Percentiles rank a stretch among this genome's conserved stretches.
Evolutionary conservation across 371 early-diverging fungal species (phyloP).

Genomic region (Mucor saturninus): DNA sequence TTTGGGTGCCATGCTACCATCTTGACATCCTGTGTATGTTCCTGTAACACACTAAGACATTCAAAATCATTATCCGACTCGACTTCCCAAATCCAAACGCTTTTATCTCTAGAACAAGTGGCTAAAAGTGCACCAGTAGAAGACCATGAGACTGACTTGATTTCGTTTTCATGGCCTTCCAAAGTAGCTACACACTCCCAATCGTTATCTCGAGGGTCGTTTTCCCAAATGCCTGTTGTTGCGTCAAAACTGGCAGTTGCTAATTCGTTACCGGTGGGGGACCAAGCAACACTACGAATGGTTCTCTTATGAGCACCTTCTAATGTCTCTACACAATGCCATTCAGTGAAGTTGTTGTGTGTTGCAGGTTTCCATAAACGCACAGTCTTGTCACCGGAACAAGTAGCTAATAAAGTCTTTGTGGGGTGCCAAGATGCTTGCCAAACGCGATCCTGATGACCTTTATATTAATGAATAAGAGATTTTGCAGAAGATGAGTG

Average conservation of each 20-base stretch:
- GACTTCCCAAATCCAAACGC: conserved; percentile 98
- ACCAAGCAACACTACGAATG: conserved; percentile 88
- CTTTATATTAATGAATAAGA: conserved; percentile 37
- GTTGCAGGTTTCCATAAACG: conserved; percentile 76
- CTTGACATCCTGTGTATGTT: conserved; percentile 97
- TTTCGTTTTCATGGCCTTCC: conserved; percentile 99
- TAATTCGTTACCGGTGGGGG: conserved; percentile 74
- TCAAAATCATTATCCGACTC: conserved; percentile 89
- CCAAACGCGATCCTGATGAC: conserved; percentile 93
- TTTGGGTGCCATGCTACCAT: conserved; percentile 92
- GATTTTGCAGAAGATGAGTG: neutral
- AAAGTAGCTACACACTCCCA: conserved; percentile 93
- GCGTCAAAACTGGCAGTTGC: conserved; percentile 96
- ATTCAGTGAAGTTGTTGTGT: conserved; percentile 49
- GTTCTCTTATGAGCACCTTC: conserved; percentile 91
- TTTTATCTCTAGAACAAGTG: conserved; percentile 94
- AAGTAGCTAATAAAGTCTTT: conserved; percentile 75
- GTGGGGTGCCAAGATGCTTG: conserved; percentile 88
- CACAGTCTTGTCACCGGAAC: conserved; percentile 88
- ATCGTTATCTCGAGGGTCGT: conserved; percentile 53
- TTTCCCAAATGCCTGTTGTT: conserved; percentile 91
- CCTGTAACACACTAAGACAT: conserved; percentile 92
- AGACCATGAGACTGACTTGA: conserved; percentile 92
- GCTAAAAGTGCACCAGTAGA: conserved; percentile 82
- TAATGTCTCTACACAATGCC: conserved; percentile 80